These are phyloP conservation scores for Ammopiptanthus mongolicus DNA, from an alignment of 306 rosid genomes.

Conservation along the genomic window DNA sequence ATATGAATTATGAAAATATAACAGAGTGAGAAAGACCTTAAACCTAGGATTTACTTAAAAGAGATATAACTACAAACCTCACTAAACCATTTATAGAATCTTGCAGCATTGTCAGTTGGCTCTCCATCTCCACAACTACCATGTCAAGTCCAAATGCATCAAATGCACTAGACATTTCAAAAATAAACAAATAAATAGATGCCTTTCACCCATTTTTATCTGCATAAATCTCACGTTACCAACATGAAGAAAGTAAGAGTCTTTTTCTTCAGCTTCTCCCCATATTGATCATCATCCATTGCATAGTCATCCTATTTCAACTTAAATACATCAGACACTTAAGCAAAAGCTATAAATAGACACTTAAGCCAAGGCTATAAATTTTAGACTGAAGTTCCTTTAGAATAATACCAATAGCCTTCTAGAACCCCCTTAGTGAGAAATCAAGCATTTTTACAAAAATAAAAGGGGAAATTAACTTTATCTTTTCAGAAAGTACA, in stretches of 20 bases:
- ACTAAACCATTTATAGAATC: slow-evolving; percentile 79
- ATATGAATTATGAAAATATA: no score
- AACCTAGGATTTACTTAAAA: slow-evolving; percentile 2
- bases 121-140: slow-evolving; percentile 88
- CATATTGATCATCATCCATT: no score
- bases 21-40: no score
- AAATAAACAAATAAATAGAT: no score
- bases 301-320: slow-evolving; percentile 71
- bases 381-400: slow-evolving; percentile 6
- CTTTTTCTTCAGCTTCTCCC: no score
- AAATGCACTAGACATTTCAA: no score
- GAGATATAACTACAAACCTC: slow-evolving; percentile 51
- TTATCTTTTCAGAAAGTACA: no score
- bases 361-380: not conserved
- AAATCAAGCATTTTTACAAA: not conserved
- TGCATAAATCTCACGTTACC: no score
- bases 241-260: no score
- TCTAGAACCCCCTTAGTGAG: not conserved
- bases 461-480: no score
- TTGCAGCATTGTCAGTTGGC: slow-evolving; percentile 91
- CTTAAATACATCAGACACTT: slow-evolving; percentile 28
- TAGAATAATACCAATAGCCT: not conserved
- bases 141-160: slow-evolving; percentile 23
- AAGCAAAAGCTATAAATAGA: no score
- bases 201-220: no score